Conservation (phyloP, 2,329 filamentous ascomycete genomes). For the Stachybotrys echinatus region DNA sequence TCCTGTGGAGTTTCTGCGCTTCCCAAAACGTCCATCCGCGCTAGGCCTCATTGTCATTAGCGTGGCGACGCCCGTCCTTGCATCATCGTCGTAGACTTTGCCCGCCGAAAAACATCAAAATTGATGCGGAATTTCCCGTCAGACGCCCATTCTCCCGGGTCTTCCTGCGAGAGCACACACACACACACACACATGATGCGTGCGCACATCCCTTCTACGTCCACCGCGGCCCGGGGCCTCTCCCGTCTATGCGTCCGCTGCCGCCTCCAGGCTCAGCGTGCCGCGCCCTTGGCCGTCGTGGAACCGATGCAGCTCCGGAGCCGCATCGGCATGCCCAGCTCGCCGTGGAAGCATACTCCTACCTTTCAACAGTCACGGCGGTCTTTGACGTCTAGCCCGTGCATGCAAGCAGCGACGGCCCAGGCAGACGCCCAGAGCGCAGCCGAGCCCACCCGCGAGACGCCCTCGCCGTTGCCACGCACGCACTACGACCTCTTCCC, state of each 20-base stretch:
- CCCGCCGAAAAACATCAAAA: no score
- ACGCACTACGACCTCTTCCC: constrained; percentile 91
- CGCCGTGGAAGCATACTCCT: no score
- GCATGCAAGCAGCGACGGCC: background rate
- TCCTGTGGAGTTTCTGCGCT: no score
- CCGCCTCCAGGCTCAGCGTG: constrained; percentile 20
- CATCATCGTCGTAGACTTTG: no score
- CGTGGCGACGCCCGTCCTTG: no score
- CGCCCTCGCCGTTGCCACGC: constrained; percentile 9
- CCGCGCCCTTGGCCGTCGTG: background rate
- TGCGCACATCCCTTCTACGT: background rate
- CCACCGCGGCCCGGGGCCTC: background rate
- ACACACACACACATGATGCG: background rate
- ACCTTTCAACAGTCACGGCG: background rate
- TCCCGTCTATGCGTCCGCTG: constrained; percentile 28
- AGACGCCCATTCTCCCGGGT: no score
- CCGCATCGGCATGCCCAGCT: no score
- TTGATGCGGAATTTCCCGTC: no score
- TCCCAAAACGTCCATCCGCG: no score
- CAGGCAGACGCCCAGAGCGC: constrained; percentile 1
- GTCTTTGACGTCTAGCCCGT: background rate
- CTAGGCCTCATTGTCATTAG: no score
- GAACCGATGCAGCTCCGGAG: background rate
- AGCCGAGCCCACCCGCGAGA: constrained; percentile 6
- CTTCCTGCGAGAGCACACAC: no score